These are phyloP conservation scores for Neurospora sp. DNA, from an alignment of 495 filamentous ascomycete species.

Conservation along the genomic window DNA sequence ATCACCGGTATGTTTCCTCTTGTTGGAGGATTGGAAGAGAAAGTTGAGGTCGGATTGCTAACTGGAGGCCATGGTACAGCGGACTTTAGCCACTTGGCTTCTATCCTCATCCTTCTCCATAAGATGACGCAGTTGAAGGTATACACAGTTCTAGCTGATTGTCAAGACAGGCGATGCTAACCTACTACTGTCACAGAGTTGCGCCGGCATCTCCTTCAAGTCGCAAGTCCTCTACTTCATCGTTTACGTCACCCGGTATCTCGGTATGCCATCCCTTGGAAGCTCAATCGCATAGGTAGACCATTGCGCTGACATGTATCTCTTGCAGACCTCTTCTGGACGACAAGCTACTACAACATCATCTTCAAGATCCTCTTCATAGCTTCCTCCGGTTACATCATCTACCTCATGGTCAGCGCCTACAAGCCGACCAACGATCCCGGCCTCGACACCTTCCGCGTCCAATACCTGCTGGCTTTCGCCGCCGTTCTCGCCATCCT, in stretches of 20 bases:
- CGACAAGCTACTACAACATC: conserved; percentile 76
- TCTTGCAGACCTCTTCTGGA: conserved; percentile 73
- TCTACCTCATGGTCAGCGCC: conserved; percentile 92
- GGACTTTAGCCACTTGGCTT: conserved; percentile 90
- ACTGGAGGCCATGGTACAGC: conserved; percentile 36
- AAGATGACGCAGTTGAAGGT: conserved; percentile 62
- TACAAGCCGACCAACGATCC: conserved; percentile 95
- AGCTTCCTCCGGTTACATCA: conserved; percentile 73
- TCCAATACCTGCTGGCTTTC: conserved; percentile 79
- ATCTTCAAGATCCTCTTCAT: conserved; percentile 96
- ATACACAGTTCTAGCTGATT: conserved; percentile 3
- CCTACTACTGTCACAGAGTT: conserved; percentile 56
- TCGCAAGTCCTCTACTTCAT: conserved; percentile 89
- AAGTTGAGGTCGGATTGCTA: conserved; percentile 1
- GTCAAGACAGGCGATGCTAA: not conserved
- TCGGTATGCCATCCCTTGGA: conserved; percentile 43
- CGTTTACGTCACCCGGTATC: conserved; percentile 87
- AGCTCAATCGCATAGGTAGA: not conserved
- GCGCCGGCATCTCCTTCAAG: conserved; percentile 94
- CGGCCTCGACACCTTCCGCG: conserved; percentile 91
- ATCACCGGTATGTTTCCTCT: conserved; percentile 55
- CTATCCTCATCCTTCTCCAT: conserved; percentile 86
- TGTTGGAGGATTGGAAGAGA: not conserved
- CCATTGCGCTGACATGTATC: not conserved
- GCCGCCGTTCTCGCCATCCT: conserved; percentile 68